Evolutionary conservation across 345 rosid genomes (phyloP).

Genomic region (Hirschfeldia incana): DNA sequence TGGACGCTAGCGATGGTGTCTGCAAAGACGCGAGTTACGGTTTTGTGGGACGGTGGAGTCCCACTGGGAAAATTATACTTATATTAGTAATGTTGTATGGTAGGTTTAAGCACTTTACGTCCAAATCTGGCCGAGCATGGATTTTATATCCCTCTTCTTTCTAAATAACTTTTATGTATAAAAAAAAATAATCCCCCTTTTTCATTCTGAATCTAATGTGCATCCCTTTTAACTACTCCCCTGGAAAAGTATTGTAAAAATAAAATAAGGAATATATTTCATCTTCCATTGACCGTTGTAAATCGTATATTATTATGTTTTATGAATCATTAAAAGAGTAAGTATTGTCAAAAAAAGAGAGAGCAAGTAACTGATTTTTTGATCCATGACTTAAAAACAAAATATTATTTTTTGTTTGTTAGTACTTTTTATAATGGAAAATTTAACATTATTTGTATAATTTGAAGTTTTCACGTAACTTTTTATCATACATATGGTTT

Average conservation of each 20-base stretch:
- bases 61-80: conserved; percentile 46
- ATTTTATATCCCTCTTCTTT: conserved; percentile 34
- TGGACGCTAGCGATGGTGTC: conserved; percentile 15
- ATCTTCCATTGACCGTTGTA: background rate
- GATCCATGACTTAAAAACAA: too few species aligned
- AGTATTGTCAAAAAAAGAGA: too few species aligned
- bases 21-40: conserved; percentile 33
- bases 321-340: too few species aligned
- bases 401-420: too few species aligned
- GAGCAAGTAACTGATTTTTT: too few species aligned
- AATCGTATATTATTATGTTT: background rate
- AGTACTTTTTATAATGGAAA: too few species aligned
- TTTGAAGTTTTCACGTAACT: too few species aligned
- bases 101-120: conserved; percentile 50
- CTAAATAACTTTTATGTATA: background rate
- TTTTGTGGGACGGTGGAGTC: conserved; percentile 62
- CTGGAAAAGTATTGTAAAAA: background rate
- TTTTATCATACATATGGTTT: too few species aligned
- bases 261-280: background rate
- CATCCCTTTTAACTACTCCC: background rate
- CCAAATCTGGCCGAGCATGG: conserved; percentile 56
- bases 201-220: background rate
- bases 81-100: conserved; percentile 64
- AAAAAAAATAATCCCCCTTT: background rate
- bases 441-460: too few species aligned